phyloP scores from a whole-genome alignment of 192 early-diverging fungal species.

The Gonapodya prolifera region DNA sequence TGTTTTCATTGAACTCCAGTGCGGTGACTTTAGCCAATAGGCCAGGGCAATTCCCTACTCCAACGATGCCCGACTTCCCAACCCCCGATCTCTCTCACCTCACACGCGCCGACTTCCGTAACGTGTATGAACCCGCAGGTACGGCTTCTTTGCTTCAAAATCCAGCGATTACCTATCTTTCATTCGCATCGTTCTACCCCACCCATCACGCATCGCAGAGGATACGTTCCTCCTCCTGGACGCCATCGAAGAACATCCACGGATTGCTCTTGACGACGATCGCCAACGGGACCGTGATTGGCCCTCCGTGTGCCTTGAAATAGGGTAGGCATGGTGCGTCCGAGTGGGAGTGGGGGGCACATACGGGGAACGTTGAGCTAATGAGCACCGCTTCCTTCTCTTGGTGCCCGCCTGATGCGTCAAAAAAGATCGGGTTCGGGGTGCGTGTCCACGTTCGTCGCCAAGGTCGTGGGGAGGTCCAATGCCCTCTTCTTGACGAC shows the following conservation, averaged over 20 bases:
- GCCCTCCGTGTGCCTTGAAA: constrained; percentile 68
- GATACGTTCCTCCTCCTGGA: constrained; percentile 91
- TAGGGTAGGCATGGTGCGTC: constrained; percentile 41
- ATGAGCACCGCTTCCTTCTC: too few relatives aligned
- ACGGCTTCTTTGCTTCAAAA: neutral
- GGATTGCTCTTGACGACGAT: too few relatives aligned
- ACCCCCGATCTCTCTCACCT: neutral
- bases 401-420: constrained; percentile 5
- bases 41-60: too few relatives aligned
- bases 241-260: constrained; percentile 82
- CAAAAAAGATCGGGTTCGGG: neutral
- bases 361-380: too few relatives aligned
- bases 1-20: too few relatives aligned
- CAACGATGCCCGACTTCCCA: too few relatives aligned
- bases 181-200: neutral
- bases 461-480: too few relatives aligned
- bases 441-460: constrained; percentile 16
- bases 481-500: too few relatives aligned
- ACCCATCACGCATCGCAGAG: constrained; percentile 31
- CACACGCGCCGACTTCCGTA: neutral
- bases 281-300: constrained; percentile 30
- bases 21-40: too few relatives aligned
- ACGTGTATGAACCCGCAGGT: constrained; percentile 83
- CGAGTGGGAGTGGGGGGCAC: too few relatives aligned
- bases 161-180: neutral